Base-by-base conservation (phyloP, 345 rosid genomes). In the Populus euphratica region DNA sequence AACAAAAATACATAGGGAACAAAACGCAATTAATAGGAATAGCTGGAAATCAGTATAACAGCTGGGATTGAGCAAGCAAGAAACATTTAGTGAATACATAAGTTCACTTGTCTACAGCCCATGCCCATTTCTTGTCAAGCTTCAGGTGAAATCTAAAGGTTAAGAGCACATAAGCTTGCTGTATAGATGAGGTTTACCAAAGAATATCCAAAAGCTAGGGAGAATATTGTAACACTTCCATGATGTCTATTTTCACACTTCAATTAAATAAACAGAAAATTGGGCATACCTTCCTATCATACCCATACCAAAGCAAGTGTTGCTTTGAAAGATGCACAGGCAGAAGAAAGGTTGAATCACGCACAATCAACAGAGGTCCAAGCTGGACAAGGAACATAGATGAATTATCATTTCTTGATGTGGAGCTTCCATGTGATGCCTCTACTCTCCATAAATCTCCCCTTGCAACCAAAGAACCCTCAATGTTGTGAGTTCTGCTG, bases 251-350 rank as follows among this genome's bases (percentile, higher is more conserved):
- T 31, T 73, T 25, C 36, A 59, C 25, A 52, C 25, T 36, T 64
- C 68, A 62, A 62, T 5, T 14, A 50, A 29, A 23, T 12, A 59
- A 31, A 56, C 49, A 17, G 10, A 76, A 27, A 59, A 70, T 71
- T 69, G 63, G 59, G n/a, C 86, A 73, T 90, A 93, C 99, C 98
- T 93, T 93, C 80, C 96, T 82, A 77, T 95, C 98, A 86, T 93
- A 95, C 12, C 98, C 98, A 82, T 95, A 95, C 99, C 99, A 95
- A 81, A 95, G 94, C 90, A 95, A 85, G 88, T 93, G 98, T 76
- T 93, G 97, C 87, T 95, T 95, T 75, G 99, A 93, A 63, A 93
- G 83, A 85, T 95, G 98, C 76, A 95, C 86, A 2, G 98, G 98
- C 39, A 95, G 85, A 79, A 95, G 97, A 81, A 95, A 93, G 38